Evolutionary conservation across 768 basidiomycete species (phyloP), one percentile per base, ranked within the genome.

Genomic region (Rhodotorula paludigena): DNA sequence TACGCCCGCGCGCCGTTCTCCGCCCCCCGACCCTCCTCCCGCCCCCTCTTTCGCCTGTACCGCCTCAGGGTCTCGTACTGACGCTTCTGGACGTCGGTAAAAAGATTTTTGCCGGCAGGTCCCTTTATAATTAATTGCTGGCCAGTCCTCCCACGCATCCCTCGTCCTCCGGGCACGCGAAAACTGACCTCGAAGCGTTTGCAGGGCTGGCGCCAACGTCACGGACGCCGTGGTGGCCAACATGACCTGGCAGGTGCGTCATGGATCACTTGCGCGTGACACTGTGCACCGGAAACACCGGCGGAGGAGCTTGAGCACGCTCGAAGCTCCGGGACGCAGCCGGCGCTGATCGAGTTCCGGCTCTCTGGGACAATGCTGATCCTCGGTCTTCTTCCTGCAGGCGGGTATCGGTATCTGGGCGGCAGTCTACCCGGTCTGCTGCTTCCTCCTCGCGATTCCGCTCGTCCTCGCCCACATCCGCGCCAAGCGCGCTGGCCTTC

Each of bases 371-470:
- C 39, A 41, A 41, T 41, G 41, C 41, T 42, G 41, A 42, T 7
- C 21, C 39, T 41, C 39, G n/a, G 18, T 42, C 45, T 25, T 47
- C 7, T 10, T 25, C 4, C 25, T 5, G 39, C 61, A 73, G 39
- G 77, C 74, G 75, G 78, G 78, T 53, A 76, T 78, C 53, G 75
- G 75, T 20, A 25, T 42, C 3, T 41, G 38, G 42, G 65, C 71
- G 65, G 76, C 77, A 63, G 76, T 78, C 63, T 75, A 75, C 76
- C 74, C 77, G n/a, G 63, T 67, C 41, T 65, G 57, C 44, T 36
- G 60, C 20, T 33, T 74, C 10, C 72, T 74, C 3, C 59, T 76
- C 14, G 39, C 76, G 60, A 51, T 60, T 28, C 64, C 71, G 16
- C 66, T 77, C 38, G 41, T 66, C 28, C 30, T 68, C 60, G 76